phyloP scores from a whole-genome alignment of 805 yeast species.

The Peterozyma xylosa region DNA sequence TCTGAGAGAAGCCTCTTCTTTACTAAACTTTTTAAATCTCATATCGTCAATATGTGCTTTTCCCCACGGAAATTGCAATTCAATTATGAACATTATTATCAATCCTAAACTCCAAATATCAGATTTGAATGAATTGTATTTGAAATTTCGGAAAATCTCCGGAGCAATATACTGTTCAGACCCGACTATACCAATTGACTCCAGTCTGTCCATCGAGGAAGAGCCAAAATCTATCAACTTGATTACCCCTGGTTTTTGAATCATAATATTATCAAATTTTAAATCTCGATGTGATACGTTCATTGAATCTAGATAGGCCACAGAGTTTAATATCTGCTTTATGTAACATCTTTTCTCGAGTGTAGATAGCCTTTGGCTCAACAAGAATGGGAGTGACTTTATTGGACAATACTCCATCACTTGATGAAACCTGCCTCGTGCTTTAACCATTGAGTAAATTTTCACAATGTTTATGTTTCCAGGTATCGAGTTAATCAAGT shows the following conservation, averaged over 20 bases:
- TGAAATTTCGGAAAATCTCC: conserved; percentile 28
- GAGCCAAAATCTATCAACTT: conserved; percentile 49
- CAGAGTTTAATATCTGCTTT: conserved; percentile 32
- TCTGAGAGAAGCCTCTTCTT: not conserved
- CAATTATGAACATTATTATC: conserved; percentile 25
- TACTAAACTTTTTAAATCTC: conserved; percentile 5
- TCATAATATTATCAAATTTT: conserved; percentile 37
- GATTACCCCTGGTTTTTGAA: conserved; percentile 21
- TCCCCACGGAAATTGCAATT: conserved; percentile 38
- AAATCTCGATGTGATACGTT: conserved; percentile 42
- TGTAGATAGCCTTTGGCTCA: not conserved
- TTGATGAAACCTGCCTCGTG: conserved; percentile 14
- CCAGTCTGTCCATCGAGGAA: conserved; percentile 18
- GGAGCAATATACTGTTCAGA: conserved; percentile 39
- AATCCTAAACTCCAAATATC: conserved; percentile 49
- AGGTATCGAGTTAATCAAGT: conserved; percentile 1
- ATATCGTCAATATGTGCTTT: conserved; percentile 21
- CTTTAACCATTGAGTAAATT: too few relatives aligned
- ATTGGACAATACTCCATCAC: conserved; percentile 29
- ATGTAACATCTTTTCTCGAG: conserved; percentile 23
- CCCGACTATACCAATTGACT: conserved; percentile 39
- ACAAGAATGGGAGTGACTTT: conserved; percentile 13
- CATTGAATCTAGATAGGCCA: conserved; percentile 28
- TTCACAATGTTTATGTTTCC: conserved; percentile 14
- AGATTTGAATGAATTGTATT: conserved; percentile 31